These are phyloP conservation scores for Fusarium scirpi DNA, from an alignment of 2,329 filamentous ascomycete genomes.

Conservation along the genomic window DNA sequence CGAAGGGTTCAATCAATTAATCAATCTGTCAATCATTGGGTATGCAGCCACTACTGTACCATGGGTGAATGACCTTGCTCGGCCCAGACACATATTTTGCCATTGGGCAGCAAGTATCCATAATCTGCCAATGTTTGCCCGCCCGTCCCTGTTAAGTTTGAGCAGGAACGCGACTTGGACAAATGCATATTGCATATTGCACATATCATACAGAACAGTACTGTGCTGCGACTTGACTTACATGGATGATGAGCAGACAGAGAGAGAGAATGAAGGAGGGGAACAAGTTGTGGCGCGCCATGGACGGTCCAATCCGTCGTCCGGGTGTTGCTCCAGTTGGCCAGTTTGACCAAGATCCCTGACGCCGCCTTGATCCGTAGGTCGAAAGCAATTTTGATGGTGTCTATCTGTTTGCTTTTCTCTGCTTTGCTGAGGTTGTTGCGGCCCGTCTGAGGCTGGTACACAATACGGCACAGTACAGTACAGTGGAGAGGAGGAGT, in stretches of 20 bases:
- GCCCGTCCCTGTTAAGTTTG: constrained; percentile 8
- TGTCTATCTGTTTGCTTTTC: constrained; percentile 24
- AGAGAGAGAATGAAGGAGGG: constrained; percentile 16
- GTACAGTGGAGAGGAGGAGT: constrained; percentile 5
- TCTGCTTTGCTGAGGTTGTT: constrained; percentile 2
- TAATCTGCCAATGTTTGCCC: constrained; percentile 22
- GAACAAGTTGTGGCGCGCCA: constrained; percentile 29
- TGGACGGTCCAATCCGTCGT: constrained; percentile 52
- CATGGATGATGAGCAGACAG: constrained; percentile 23
- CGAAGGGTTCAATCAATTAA: constrained; percentile 24
- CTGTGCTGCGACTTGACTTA: neutral
- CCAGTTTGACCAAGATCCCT: constrained; percentile 50
- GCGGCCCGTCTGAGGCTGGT: neutral
- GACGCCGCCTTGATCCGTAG: constrained; percentile 25
- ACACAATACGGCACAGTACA: neutral
- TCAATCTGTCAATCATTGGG: constrained; percentile 20
- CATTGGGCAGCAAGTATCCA: constrained; percentile 54
- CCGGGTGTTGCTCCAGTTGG: constrained; percentile 61
- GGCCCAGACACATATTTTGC: constrained; percentile 15
- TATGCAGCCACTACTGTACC: constrained; percentile 21
- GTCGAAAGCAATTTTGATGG: constrained; percentile 24
- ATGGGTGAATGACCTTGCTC: constrained; percentile 9
- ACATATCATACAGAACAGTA: neutral
- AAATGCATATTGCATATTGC: constrained; percentile 10
- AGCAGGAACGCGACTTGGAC: constrained; percentile 15